These are phyloP conservation scores for Quercus cerris DNA, from an alignment of 306 rosid genomes.

Conservation along the genomic window DNA sequence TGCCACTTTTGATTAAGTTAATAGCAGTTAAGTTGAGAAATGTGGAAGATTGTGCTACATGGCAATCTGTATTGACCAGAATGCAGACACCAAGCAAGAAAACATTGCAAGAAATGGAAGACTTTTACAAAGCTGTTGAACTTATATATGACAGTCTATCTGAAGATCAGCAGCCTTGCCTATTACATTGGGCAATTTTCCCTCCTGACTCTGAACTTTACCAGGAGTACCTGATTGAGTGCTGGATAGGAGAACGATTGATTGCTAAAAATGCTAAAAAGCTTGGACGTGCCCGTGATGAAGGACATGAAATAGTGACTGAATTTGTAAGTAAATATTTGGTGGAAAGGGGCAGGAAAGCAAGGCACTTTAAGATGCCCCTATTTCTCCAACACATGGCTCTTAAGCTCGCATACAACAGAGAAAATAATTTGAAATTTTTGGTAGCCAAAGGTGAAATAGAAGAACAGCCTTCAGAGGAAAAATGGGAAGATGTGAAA, in stretches of 20 bases:
- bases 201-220: background rate
- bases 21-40: no score
- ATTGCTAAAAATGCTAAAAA: background rate
- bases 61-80: fast-evolving
- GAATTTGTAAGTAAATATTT: no score
- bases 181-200: background rate
- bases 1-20: no score
- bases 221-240: background rate
- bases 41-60: no score
- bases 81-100: no score
- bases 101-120: no score
- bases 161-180: background rate
- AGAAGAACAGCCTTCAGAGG: background rate
- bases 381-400: background rate
- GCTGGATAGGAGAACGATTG: background rate
- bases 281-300: fast-evolving
- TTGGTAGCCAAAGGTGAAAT: background rate
- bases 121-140: no score
- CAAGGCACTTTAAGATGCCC: no score
- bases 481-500: background rate
- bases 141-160: background rate
- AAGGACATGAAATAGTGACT: background rate
- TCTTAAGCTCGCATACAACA: background rate
- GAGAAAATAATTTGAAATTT: background rate
- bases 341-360: no score